A percentile compares a stretch with the other conserved stretches of the same genome.
phyloP scores from a whole-genome alignment of 2,329 filamentous ascomycete genomes.

The Fusarium pseudograminearum region DNA sequence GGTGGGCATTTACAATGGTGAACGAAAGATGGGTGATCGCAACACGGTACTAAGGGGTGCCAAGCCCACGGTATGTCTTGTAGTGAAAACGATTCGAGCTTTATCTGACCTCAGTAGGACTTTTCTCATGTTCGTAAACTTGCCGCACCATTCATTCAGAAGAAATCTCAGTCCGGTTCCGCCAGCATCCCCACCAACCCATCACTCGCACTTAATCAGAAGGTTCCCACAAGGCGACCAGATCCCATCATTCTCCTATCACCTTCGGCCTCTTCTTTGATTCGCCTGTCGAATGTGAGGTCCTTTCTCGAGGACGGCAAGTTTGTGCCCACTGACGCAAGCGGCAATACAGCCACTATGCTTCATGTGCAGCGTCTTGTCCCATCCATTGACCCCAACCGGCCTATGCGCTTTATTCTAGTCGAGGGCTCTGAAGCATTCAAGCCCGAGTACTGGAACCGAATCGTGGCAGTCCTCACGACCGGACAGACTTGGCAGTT shows the following conservation, averaged over 20 bases:
- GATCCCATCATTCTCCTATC: constrained; percentile 97
- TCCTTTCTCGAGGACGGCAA: constrained; percentile 88
- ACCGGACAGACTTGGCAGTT: constrained; percentile 99
- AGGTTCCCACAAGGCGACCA: constrained; percentile 62
- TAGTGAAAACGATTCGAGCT: neutral
- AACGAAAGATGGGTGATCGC: constrained; percentile 91
- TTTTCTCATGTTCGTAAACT: constrained; percentile 94
- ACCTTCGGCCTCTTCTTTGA: constrained; percentile 91
- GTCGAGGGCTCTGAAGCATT: constrained; percentile 95
- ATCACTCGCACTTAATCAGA: constrained; percentile 66
- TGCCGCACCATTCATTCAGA: constrained; percentile 79
- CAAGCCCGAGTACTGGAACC: constrained; percentile 97
- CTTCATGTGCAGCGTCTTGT: constrained; percentile 86
- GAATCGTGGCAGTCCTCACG: constrained; percentile 95
- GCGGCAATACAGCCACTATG: constrained; percentile 78
- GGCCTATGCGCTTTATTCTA: constrained; percentile 91
- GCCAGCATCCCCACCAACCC: constrained; percentile 57
- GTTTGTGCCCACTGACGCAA: constrained; percentile 81
- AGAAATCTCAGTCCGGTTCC: constrained; percentile 61
- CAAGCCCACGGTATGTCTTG: constrained; percentile 80
- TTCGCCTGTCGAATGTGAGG: constrained; percentile 96
- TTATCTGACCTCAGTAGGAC: constrained; percentile 68
- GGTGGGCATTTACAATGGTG: constrained; percentile 89
- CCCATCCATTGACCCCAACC: constrained; percentile 74
- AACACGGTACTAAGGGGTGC: constrained; percentile 89